Percentiles rank a stretch among this genome's conserved stretches.
Conservation (phyloP, 176 grass and related monocot species). For the Elaeis guineensis region DNA sequence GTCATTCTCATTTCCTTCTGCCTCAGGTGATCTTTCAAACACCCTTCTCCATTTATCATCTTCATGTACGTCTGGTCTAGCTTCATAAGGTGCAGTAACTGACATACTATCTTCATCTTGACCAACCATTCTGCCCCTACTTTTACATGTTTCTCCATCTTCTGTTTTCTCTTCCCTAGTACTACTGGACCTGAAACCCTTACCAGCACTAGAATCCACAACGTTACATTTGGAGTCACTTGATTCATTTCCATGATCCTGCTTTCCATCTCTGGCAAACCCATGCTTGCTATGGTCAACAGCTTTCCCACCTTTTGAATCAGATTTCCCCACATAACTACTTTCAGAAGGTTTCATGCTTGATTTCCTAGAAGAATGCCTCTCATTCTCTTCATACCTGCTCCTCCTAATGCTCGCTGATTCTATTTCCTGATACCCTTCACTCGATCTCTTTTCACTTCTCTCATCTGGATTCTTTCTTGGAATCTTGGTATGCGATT, state of each 20-base stretch:
- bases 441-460: constrained; percentile 30
- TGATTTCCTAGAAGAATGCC: constrained; percentile 37
- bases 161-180: constrained; percentile 20
- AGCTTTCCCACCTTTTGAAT: constrained; percentile 25
- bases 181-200: constrained; percentile 7
- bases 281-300: constrained; percentile 27
- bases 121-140: neutral
- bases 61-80: constrained; percentile 10
- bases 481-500: constrained; percentile 40
- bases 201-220: constrained; percentile 22
- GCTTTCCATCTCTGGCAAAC: constrained; percentile 4
- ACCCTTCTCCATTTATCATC: constrained; percentile 22
- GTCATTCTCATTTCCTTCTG: constrained; percentile 10
- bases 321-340: constrained; percentile 20
- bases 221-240: constrained; percentile 21
- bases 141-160: constrained; percentile 14
- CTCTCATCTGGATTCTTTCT: constrained; percentile 44
- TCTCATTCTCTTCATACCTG: constrained; percentile 39
- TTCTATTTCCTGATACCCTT: constrained; percentile 35
- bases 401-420: constrained; percentile 31
- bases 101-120: constrained; percentile 17
- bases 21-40: constrained; percentile 8
- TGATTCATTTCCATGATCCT: constrained; percentile 25
- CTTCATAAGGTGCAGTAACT: constrained; percentile 14
- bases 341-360: constrained; percentile 24